Evolutionary conservation across 2,329 filamentous ascomycete species (phyloP), one percentile per base, ranked within the genome.

Genomic region (Aspergillus sp.): DNA sequence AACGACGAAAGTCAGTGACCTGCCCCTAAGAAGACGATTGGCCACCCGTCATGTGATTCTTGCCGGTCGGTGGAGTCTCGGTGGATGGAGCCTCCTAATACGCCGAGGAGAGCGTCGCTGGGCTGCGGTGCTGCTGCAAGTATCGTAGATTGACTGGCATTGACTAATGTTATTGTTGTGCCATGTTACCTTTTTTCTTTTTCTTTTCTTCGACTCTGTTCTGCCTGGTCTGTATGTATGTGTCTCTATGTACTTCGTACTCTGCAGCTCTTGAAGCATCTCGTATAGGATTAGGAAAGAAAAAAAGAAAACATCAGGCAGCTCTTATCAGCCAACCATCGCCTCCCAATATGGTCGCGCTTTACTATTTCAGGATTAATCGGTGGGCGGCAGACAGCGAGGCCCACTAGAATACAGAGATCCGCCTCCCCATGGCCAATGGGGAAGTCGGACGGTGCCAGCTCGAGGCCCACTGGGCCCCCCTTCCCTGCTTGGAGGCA

Each of bases 331-430:
- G 6, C 36, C 36, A 39, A 39, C 27, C 36, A 39, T 19, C n/a
- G 26, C 7, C n/a, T 7, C 2, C n/a, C 26, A 7, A 19, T n/a
- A 19, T 36, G 43, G 35, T 34, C 28, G n/a, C 28, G 35, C 42
- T 19, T 51, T 54, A 32, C 54, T 29, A 43, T 30, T 50, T 55
- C 33, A 48, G 50, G 55, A 35, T 46, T 57, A 57, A 51, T 38
- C 7, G 12, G 34, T n/a, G 12, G 47, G 47, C 36, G 41, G 41
- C 42, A 47, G 46, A 44, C 46, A 32, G 40, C 41, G 7, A 28
- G 39, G 29, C 38, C 53, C 52, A 54, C 50, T 39, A 43, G 39
- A 12, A 29, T 27, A 39, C 48, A 51, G 50, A 44, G 55, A 57
- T 57, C 54, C 48, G 40, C 51, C 43, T n/a, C 29, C 44, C 9